Percentiles rank a stretch among this genome's conserved stretches.
These are phyloP conservation scores for Tuber microsphaerosporum DNA, from an alignment of 495 filamentous ascomycete species.

Conservation along the genomic window DNA sequence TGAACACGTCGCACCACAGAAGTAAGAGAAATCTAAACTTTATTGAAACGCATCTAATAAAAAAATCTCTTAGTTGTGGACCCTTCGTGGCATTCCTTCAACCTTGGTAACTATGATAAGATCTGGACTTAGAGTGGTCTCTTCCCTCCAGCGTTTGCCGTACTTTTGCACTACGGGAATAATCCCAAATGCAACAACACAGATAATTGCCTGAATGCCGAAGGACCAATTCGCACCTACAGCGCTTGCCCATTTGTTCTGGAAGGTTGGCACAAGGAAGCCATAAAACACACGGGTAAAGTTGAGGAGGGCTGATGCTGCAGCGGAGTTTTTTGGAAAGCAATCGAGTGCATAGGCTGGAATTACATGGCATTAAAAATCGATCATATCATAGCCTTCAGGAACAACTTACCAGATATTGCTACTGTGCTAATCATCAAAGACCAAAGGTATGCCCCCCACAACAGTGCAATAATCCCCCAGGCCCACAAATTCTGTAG, in stretches of 20 bases:
- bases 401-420: slow-evolving; percentile 16
- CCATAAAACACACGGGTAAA: slow-evolving; percentile 37
- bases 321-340: slow-evolving; percentile 29
- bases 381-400: background rate
- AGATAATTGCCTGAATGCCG: slow-evolving; percentile 28
- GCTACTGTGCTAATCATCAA: slow-evolving; percentile 36
- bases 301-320: slow-evolving; percentile 33
- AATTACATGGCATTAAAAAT: background rate
- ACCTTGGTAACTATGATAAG: slow-evolving; percentile 2
- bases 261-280: slow-evolving; percentile 35
- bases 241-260: slow-evolving; percentile 22
- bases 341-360: slow-evolving; percentile 34
- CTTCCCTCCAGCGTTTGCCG: slow-evolving; percentile 29
- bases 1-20: background rate
- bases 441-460: slow-evolving; percentile 34
- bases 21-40: background rate
- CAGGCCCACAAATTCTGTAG: slow-evolving; percentile 30
- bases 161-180: slow-evolving; percentile 26
- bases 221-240: slow-evolving; percentile 33
- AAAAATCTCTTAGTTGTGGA: background rate
- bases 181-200: slow-evolving; percentile 15
- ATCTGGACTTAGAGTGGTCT: slow-evolving; percentile 14
- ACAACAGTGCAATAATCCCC: slow-evolving; percentile 30
- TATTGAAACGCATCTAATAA: background rate
- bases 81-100: background rate